Base-by-base conservation (phyloP, 1,139 yeast species). In the Lodderomyces orthopsilosis region DNA sequence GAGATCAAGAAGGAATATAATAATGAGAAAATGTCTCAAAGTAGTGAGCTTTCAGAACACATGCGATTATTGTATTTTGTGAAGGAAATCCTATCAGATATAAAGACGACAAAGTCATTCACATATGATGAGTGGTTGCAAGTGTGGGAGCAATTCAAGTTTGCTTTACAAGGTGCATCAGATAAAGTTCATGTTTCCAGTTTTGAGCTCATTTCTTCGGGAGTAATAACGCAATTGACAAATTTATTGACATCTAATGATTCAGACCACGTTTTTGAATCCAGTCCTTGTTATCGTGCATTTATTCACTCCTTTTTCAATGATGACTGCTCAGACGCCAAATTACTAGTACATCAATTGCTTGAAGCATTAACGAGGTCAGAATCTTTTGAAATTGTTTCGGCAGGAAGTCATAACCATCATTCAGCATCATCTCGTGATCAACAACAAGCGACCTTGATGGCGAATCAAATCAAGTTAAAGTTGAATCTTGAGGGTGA, bases 361-460 rank as follows among this genome's bases (percentile, higher is more conserved):
- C 95, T 89, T 53, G 93, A 87, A 46, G 80, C 89, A 0, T 65
- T 90, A 35, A 81, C 88, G 1, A 73, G 96, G 51, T 72, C 83
- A 0, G 97, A 90, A 59, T 71, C 85, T 0, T 87, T 89, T 61
- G 89, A 84, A 37, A 80, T 90, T 19, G 62, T 83, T 4, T 77
- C 85, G 0, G 72, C 84, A 32, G 86, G 85, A 12, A 51, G 54
- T 12, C 49, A 47, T 8, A 39, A 27, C 21, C 49, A 47, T 26
- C 51, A 53, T 35, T 58, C 52, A 27, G 19, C 38, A 2, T 38
- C 26, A 17, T 10, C 40, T 12, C 41, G 42, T 15, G 46, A 45
- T 6, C 56, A 50, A 37, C 49, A 53, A 8, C 68, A 78, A 32
- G 79, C 88, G 1, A 73, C 83, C 1, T 74, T 85, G 2, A 74